Evolutionary conservation across 495 filamentous ascomycete species (phyloP), one percentile per base, ranked within the genome.

Genomic region (Darksidea phi): DNA sequence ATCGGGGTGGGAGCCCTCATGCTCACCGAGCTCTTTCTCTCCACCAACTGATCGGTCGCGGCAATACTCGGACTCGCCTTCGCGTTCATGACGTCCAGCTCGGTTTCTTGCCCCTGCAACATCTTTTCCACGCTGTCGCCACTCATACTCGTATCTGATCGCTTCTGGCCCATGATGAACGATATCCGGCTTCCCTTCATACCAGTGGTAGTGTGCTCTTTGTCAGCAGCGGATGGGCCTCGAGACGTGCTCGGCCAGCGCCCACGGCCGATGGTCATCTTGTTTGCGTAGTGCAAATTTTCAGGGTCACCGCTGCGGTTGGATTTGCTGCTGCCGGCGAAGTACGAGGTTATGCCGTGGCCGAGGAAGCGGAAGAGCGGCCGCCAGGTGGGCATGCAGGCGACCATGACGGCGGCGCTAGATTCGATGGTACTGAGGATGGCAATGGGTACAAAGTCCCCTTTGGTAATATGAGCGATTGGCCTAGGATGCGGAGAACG

Each of bases 371-470:
- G 56, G 45, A 63, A 63, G 7, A 63, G 59, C 1, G 59, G 59
- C 1, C 59, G 59, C 59, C 59, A 63, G 20, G 59, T 63, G 8
- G 59, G 59, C 53, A 63, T 56, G 53, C 59, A 63, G 36, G 52
- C 59, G 21, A 52, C 59, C 5, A 63, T 45, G 59, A 63, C 56
- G 17, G 51, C 59, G 43, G 46, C 3, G 2, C 24, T 18, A 23
- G 43, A 52, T 47, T 63, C 59, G 26, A 56, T 20, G 15, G 59
- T 50, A 34, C 26, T 42, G n/a, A 63, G 43, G 0, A 34, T 28
- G 13, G 42, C 20, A 23, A 63, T 63, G 28, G 45, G 21, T n/a
- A 34, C 24, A 36, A 42, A 63, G 46, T 63, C 59, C 59, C 59
- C 50, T 59, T 32, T 32, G 28, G 26, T 21, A 17, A 18, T 15